Conservation (phyloP, 164 flowering plant species). For the Dillenia suffruticosa region DNA sequence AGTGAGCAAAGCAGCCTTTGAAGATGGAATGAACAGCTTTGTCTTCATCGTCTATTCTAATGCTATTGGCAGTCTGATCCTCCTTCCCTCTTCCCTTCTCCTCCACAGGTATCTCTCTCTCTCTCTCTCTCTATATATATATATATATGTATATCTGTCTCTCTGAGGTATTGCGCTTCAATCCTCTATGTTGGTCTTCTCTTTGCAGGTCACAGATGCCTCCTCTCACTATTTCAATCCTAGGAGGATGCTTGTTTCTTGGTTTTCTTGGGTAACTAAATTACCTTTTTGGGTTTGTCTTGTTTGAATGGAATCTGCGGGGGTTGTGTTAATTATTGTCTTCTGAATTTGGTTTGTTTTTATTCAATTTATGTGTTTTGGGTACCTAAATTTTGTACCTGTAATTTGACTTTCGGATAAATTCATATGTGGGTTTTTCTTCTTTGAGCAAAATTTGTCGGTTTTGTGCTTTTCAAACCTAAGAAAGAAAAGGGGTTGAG, state of each 20-base stretch:
- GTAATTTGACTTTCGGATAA: too few relatives aligned
- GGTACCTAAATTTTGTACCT: too few relatives aligned
- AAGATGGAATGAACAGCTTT: constrained; percentile 42
- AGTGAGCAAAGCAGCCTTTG: constrained; percentile 37
- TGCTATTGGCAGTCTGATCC: constrained; percentile 37
- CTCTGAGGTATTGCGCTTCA: neutral
- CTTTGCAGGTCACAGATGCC: constrained; percentile 27
- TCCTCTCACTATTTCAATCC: constrained; percentile 27
- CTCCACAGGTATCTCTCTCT: constrained; percentile 26
- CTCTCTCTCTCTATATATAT: neutral
- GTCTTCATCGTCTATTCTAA: constrained; percentile 46
- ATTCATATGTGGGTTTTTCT: too few relatives aligned
- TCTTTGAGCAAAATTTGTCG: too few relatives aligned
- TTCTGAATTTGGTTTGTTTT: neutral
- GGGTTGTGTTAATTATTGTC: constrained; percentile 2
- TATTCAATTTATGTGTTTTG: too few relatives aligned
- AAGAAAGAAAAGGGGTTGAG: too few relatives aligned
- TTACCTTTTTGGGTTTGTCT: neutral
- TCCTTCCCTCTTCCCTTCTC: constrained; percentile 37
- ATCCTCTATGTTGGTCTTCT: neutral
- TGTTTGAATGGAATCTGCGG: neutral
- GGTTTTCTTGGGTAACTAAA: constrained; percentile 38
- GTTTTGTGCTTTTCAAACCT: too few relatives aligned
- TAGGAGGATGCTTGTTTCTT: constrained; percentile 41
- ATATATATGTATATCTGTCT: too few relatives aligned